phyloP scores from a whole-genome alignment of 257 asterid species.

The Fraxinus americana region DNA sequence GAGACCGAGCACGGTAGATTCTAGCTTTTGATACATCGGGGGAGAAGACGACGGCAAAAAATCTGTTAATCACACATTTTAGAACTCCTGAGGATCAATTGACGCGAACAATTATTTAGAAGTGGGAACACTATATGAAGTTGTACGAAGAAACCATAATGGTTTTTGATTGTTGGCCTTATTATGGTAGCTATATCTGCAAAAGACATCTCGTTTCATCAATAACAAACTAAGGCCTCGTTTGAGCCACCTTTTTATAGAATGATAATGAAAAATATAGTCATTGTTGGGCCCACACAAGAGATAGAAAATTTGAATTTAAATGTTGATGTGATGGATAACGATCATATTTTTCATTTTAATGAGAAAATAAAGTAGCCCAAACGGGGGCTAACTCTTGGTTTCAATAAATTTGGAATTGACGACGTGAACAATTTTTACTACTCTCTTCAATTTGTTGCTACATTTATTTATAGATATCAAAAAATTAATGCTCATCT shows the following conservation, averaged over 20 bases:
- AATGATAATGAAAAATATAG: no score
- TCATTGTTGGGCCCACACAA: no score
- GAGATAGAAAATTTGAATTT: no score
- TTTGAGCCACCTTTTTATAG: no score
- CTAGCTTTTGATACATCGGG: slow-evolving; percentile 64
- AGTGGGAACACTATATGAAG: neutral
- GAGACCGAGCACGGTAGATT: slow-evolving; percentile 83
- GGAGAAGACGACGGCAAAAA: neutral
- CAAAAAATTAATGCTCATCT: no score
- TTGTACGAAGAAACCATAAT: neutral
- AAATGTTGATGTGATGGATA: no score
- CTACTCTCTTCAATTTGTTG: neutral
- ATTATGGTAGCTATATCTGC: neutral
- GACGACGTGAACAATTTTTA: neutral
- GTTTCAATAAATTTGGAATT: neutral
- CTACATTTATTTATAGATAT: no score
- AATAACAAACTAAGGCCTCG: neutral
- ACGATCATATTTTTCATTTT: no score
- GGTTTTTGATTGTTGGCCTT: neutral
- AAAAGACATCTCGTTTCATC: neutral
- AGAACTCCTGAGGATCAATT: neutral
- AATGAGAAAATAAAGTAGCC: no score
- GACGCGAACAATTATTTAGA: neutral
- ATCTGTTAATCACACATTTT: neutral
- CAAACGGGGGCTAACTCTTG: no score